Evolutionary conservation across 805 yeast species (phyloP).

Genomic region (Candida glaebosa): DNA sequence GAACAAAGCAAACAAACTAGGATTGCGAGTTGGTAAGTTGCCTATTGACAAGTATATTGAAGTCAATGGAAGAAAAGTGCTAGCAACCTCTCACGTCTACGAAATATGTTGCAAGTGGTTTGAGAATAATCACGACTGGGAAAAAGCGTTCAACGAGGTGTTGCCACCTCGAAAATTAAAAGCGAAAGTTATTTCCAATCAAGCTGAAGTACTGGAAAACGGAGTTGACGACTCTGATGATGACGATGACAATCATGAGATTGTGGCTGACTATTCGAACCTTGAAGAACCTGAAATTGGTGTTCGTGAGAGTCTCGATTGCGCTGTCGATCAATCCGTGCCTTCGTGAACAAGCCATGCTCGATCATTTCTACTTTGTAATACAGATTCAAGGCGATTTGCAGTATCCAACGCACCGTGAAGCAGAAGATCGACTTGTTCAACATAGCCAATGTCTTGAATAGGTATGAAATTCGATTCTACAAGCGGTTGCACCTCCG

Average conservation of each 20-base stretch:
- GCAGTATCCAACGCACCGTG: too few species aligned
- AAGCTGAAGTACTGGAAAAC: constrained; percentile 4
- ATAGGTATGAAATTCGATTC: too few species aligned
- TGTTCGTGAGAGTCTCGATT: too few species aligned
- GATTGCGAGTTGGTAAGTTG: constrained; percentile 68
- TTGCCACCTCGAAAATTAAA: constrained; percentile 72
- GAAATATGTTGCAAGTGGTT: constrained; percentile 80
- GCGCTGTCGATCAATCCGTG: too few species aligned
- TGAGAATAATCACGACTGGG: constrained; percentile 74
- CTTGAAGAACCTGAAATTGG: neutral
- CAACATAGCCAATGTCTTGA: too few species aligned
- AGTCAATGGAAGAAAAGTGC: constrained; percentile 79
- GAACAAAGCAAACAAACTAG: constrained; percentile 72
- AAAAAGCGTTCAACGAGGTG: constrained; percentile 77
- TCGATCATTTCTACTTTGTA: too few species aligned
- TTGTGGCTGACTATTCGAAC: neutral
- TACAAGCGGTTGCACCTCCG: too few species aligned
- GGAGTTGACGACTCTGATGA: constrained; percentile 8
- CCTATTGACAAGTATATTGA: constrained; percentile 86
- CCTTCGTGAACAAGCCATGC: too few species aligned
- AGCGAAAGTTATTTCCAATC: constrained; percentile 19
- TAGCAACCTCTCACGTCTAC: constrained; percentile 94
- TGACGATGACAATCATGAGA: neutral
- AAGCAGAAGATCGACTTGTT: too few species aligned
- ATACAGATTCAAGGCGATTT: too few species aligned